Evolutionary conservation across 2,329 filamentous ascomycete genomes (phyloP), one percentile per base, ranked within the genome.

Genomic region (Aspergillus fructus): DNA sequence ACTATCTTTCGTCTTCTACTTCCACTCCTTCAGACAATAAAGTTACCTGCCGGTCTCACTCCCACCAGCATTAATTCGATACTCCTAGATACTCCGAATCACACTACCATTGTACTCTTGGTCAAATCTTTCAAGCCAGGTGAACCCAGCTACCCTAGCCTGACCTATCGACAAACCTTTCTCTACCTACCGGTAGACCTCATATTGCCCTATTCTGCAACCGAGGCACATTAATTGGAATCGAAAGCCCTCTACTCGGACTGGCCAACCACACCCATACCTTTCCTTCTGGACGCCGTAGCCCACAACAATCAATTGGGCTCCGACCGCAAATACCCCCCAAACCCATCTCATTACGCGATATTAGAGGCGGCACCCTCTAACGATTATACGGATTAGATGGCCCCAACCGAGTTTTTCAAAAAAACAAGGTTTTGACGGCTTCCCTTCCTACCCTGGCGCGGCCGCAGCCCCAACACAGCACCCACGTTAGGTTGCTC

Each of bases 401-500:
- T 30, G 27, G 27, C 27, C 27, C 27, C 27, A 11, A 1, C 27
- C 9, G 27, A 30, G 27, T 30, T 30, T 47, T 27, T 53, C 57
- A 30, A 51, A 47, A 37, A 24, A 19, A 59, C 56, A 60, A 42
- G 60, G 50, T 53, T 63, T 57, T 55, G 33, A 56, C 54, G 49
- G 61, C 63, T 68, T 64, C 61, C 65, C 69, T 72, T 63, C 64
- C 64, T 61, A 51, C 57, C 58, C 61, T 62, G 52, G 60, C 50
- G 50, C 59, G 59, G 61, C 63, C 63, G 60, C 59, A 55, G 50
- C 52, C 56, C 34, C 30, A 37, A 30, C 54, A 55, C 50, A 62
- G 60, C 59, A 62, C 49, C 56, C 54, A 48, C 27, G 59, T 40
- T 43, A 47, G 55, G 62, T 63, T 48, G 60, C 64, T 68, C 59